phyloP scores from a whole-genome alignment of 139 green algal genomes.

The Pseudopediastrum boryanum region DNA sequence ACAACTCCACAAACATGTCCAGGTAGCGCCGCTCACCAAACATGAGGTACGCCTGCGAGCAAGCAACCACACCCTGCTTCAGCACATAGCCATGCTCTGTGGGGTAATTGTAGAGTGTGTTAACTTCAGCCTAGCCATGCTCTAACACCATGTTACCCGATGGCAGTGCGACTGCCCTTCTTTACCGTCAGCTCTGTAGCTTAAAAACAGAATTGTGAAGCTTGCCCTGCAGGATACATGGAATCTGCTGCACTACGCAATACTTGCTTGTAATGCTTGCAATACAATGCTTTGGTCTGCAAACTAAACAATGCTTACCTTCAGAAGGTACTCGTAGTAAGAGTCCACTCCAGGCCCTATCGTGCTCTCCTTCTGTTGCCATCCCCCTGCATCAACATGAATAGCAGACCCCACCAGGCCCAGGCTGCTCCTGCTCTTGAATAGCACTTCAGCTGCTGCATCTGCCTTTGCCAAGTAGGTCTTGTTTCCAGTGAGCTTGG shows the following conservation, averaged over 20 bases:
- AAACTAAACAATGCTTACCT: too few species aligned
- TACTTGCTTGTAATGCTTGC: neutral
- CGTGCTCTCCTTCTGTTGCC: slow-evolving; percentile 69
- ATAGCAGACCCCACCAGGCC: slow-evolving; percentile 81
- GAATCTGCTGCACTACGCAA: too few species aligned
- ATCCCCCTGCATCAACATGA: slow-evolving; percentile 67
- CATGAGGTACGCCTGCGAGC: slow-evolving; percentile 74
- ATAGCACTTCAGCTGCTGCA: slow-evolving; percentile 34
- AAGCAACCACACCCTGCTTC: neutral
- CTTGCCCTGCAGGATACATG: too few species aligned
- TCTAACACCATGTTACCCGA: too few species aligned
- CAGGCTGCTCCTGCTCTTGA: slow-evolving; percentile 39
- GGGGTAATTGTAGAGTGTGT: too few species aligned
- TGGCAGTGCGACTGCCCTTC: too few species aligned
- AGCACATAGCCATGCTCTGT: too few species aligned
- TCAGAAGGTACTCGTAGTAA: slow-evolving; percentile 94
- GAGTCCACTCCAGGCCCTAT: slow-evolving; percentile 85
- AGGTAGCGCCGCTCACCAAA: slow-evolving; percentile 79
- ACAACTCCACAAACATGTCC: slow-evolving; percentile 74
- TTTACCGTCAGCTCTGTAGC: too few species aligned
- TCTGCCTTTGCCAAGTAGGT: slow-evolving; percentile 27
- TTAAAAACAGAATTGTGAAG: too few species aligned
- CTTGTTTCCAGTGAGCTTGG: slow-evolving; percentile 60
- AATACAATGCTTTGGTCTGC: neutral
- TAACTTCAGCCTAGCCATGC: too few species aligned